Evolutionary conservation across 192 early-diverging fungal species (phyloP).

Genomic region (Bifiguratus adelaidae): DNA sequence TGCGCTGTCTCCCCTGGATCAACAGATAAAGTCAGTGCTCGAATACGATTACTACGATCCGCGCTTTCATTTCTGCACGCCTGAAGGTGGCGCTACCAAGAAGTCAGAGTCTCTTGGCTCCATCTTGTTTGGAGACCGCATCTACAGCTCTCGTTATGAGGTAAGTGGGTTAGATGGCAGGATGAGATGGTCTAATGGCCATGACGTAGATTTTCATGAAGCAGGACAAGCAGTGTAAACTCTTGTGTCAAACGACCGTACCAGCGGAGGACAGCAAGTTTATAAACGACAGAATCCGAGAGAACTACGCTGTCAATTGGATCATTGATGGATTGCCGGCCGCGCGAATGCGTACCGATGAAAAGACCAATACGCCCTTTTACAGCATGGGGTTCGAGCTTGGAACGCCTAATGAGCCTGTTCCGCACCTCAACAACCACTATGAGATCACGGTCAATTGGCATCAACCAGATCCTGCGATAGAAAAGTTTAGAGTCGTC

Average conservation of each 20-base stretch:
- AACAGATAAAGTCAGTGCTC: slow-evolving; percentile 62
- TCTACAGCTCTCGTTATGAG: slow-evolving; percentile 73
- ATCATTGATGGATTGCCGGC: slow-evolving; percentile 90
- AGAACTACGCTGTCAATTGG: slow-evolving; percentile 74
- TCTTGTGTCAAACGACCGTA: slow-evolving; percentile 52
- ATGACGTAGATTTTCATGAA: slow-evolving; percentile 50
- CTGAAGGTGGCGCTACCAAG: slow-evolving; percentile 45
- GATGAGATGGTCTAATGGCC: background rate
- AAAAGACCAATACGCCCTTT: slow-evolving; percentile 35
- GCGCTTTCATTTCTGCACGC: slow-evolving; percentile 79
- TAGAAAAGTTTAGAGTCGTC: slow-evolving; percentile 76
- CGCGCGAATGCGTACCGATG: slow-evolving; percentile 44
- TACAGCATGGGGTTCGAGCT: slow-evolving; percentile 78
- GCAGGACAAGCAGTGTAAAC: slow-evolving; percentile 43
- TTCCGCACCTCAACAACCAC: slow-evolving; percentile 69
- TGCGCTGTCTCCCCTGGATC: slow-evolving; percentile 65
- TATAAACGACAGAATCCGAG: slow-evolving; percentile 72
- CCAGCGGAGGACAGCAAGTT: slow-evolving; percentile 70
- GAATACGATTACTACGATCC: slow-evolving; percentile 86
- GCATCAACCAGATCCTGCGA: slow-evolving; percentile 52
- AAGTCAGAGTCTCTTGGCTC: slow-evolving; percentile 78
- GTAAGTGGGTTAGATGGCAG: slow-evolving; percentile 25
- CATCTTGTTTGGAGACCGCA: slow-evolving; percentile 93
- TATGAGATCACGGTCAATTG: slow-evolving; percentile 79
- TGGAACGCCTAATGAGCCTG: slow-evolving; percentile 27